A percentile compares a stretch with the other conserved stretches of the same genome.
Conservation (phyloP, 305 asterid species). For the Plantago lanceolata region DNA sequence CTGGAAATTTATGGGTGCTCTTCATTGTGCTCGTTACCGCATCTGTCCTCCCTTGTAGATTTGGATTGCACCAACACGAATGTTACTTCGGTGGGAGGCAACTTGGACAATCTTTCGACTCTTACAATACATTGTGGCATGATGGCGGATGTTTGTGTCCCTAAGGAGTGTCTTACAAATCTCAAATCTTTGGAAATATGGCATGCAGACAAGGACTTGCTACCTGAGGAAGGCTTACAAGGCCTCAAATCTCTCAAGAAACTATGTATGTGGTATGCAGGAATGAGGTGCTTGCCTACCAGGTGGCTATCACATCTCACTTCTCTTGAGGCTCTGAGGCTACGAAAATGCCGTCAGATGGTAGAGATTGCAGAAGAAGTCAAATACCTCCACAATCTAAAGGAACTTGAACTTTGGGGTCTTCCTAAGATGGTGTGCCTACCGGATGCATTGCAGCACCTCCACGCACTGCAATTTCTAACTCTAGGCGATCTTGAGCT, state of each 20-base stretch:
- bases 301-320: slow-evolving; percentile 14
- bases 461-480: neutral
- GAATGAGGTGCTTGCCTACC: neutral
- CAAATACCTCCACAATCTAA: neutral
- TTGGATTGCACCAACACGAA: neutral
- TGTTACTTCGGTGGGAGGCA: neutral
- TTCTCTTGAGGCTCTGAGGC: neutral
- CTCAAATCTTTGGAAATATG: neutral
- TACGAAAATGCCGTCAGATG: too few species aligned
- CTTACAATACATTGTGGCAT: too few species aligned
- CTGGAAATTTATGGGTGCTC: neutral
- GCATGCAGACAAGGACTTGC: neutral
- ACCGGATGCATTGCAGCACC: slow-evolving; percentile 1
- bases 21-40: neutral
- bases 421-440: slow-evolving; percentile 4
- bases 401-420: neutral
- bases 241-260: neutral
- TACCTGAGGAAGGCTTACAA: neutral
- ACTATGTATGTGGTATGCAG: neutral
- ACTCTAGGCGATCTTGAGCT: neutral
- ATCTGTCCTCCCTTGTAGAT: neutral
- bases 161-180: slow-evolving; percentile 3
- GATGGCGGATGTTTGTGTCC: too few species aligned
- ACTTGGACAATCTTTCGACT: too few species aligned
- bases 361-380: slow-evolving; percentile 5